Base-by-base conservation (phyloP, 768 basidiomycete species). In the Cyclocybe aegerita region DNA sequence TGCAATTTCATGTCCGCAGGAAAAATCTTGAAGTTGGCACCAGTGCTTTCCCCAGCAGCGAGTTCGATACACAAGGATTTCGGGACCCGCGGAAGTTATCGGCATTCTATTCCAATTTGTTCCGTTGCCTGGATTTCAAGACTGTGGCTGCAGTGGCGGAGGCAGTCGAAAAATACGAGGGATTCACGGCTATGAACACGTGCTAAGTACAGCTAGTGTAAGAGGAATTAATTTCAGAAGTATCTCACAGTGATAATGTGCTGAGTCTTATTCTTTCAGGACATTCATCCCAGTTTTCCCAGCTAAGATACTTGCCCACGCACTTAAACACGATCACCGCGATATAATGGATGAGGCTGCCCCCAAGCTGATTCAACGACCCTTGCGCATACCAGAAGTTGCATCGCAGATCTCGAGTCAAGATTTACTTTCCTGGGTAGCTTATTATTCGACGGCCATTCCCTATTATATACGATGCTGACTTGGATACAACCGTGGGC, bases 11-110 rank as follows among this genome's bases (percentile, higher is more conserved):
- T 32, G 36, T 68, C 10, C 64, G 68, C 43, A 31, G 57, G 6
- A 65, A 57, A 33, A 62, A 66, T 49, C 58, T 69, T 7, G 60
- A 58, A 30, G 40, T 55, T 5, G 48, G 39, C 16, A 56, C 63
- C 2, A 65, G 60, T 9, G 62, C 46, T 14, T 66, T 70, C 46
- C 61, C 67, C 11, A 44, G 49, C 33, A 43, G 53, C 11, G 50
- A 55, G 48, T 52, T 60, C 14, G 46, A 49, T 6, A 46, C 59
- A 7, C 41, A 43, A 11, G 54, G 44, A 4, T 53, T 12, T 11
- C 39, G 3, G 52, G 48, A n/a, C 14, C 36, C 11, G 32, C 41
- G 4, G 30, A n/a, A 9, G 31, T 49, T 36, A 41, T 53, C 23
- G 52, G 23, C 10, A 33, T 48, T 9, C 17, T 53, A 23, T 23